Conservation (phyloP, 257 asterid species). For the Rauvolfia tetraphylla region DNA sequence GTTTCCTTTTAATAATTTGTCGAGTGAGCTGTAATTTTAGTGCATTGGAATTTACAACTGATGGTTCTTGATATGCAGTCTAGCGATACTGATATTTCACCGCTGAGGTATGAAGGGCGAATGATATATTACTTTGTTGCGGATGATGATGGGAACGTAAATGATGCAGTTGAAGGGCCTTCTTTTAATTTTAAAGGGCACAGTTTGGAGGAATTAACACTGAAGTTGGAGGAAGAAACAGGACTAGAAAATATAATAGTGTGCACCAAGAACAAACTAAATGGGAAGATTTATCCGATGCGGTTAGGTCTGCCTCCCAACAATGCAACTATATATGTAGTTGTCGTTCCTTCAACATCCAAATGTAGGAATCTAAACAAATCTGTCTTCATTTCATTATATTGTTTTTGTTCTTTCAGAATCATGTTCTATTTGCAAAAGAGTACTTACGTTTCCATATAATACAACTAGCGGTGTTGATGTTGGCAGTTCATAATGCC, state of each 20-base stretch:
- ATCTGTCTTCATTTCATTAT: neutral
- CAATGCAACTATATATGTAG: constrained; percentile 76
- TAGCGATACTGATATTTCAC: constrained; percentile 23
- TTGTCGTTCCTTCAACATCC: constrained; percentile 77
- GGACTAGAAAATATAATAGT: constrained; percentile 56
- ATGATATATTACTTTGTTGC: constrained; percentile 56
- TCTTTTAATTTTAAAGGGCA: constrained; percentile 69
- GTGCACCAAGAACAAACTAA: constrained; percentile 59
- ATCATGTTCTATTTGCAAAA: neutral
- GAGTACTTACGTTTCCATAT: neutral
- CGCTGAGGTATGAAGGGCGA: constrained; percentile 57
- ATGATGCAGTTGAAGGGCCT: constrained; percentile 39
- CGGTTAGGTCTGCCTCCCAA: constrained; percentile 88
- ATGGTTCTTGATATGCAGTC: constrained; percentile 33
- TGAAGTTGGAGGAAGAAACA: constrained; percentile 66
- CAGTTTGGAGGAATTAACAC: constrained; percentile 60
- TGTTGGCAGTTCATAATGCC: neutral
- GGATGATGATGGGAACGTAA: constrained; percentile 51
- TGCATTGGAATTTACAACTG: neutral
- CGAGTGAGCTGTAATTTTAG: neutral
- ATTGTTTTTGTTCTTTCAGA: neutral
- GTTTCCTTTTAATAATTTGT: neutral
- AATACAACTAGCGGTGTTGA: neutral
- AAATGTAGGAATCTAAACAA: constrained; percentile 39
- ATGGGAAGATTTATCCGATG: constrained; percentile 73